phyloP scores from a whole-genome alignment of 1,284 basidiomycete genomes.

The Testicularia cyperi region DNA sequence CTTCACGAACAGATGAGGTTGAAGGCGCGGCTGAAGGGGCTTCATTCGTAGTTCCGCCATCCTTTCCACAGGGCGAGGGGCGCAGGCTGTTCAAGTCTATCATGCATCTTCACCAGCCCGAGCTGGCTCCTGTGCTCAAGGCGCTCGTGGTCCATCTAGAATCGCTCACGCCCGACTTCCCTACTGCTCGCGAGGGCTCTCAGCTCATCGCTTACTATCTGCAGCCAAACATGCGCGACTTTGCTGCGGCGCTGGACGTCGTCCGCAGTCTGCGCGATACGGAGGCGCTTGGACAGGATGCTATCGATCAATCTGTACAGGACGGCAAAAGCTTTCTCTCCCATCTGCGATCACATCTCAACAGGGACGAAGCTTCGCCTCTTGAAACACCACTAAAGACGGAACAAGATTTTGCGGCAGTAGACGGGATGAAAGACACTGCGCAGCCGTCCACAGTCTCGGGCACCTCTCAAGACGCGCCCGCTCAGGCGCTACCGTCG shows the following conservation, averaged over 20 bases:
- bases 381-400: too few relatives aligned
- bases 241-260: slow-evolving; percentile 20
- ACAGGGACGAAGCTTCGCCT: too few relatives aligned
- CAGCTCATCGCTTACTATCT: slow-evolving; percentile 27
- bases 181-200: slow-evolving; percentile 23
- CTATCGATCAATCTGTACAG: slow-evolving; percentile 15
- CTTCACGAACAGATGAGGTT: too few relatives aligned
- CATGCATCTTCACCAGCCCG: slow-evolving; percentile 7
- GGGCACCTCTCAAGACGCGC: too few relatives aligned
- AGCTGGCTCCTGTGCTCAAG: slow-evolving; percentile 16
- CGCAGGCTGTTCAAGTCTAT: slow-evolving; percentile 16
- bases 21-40: background rate
- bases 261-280: slow-evolving; percentile 24
- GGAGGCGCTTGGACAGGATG: slow-evolving; percentile 17
- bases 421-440: too few relatives aligned
- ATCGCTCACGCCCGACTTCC: slow-evolving; percentile 16
- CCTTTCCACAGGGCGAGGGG: slow-evolving; percentile 24
- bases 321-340: slow-evolving; percentile 15
- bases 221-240: slow-evolving; percentile 23
- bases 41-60: slow-evolving; percentile 4
- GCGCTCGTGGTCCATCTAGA: slow-evolving; percentile 21
- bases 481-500: background rate
- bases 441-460: too few relatives aligned
- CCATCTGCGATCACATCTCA: too few relatives aligned
- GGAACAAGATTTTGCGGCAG: too few relatives aligned